Evolutionary conservation across 169 alveolate genomes (phyloP).

Genomic region (Eimeria maxima): DNA sequence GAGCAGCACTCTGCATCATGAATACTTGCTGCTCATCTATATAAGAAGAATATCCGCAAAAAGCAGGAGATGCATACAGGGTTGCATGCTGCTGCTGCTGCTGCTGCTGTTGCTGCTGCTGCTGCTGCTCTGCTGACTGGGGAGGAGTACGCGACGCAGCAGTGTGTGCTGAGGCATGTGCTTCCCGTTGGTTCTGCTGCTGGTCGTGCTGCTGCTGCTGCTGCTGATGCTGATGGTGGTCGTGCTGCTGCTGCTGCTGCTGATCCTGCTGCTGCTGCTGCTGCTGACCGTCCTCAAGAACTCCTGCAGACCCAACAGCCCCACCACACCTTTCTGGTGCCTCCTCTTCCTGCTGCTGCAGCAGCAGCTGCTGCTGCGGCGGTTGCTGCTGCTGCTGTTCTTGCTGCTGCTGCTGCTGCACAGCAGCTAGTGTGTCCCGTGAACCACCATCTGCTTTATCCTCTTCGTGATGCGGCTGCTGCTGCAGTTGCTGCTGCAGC

Average conservation of each 20-base stretch:
- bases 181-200: no score
- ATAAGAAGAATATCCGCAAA: not conserved
- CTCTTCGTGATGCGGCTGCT: no score
- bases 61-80: not conserved
- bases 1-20: not conserved
- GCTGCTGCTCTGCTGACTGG: not conserved
- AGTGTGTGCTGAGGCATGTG: not conserved
- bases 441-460: no score
- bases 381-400: no score
- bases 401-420: no score
- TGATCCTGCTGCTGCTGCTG: slow-evolving; percentile 15
- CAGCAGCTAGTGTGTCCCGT: no score
- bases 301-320: slow-evolving; percentile 5
- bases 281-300: slow-evolving; percentile 8
- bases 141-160: not conserved
- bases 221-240: not conserved
- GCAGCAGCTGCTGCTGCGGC: not conserved
- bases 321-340: not conserved
- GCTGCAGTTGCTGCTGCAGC: no score
- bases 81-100: slow-evolving; percentile 9
- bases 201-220: no score
- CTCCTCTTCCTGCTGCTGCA: not conserved
- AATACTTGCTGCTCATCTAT: not conserved
- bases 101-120: slow-evolving; percentile 32
- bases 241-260: not conserved